Conservation (phyloP, 345 rosid species). For the Boechera retrofracta region DNA sequence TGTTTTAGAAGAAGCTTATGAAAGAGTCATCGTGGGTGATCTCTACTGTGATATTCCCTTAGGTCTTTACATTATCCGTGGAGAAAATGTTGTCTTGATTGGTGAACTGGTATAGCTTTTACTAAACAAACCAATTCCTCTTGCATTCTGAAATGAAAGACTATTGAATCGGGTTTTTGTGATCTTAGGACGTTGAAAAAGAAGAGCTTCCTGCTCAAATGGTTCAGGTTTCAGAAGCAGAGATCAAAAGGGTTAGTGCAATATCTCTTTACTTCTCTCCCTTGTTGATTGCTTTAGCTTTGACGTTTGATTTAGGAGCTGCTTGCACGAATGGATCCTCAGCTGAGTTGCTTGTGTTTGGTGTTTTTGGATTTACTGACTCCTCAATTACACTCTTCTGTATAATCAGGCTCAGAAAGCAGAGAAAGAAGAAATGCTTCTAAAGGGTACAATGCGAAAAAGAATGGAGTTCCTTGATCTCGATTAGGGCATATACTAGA, state of each 20-base stretch:
- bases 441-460: constrained; percentile 68
- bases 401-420: constrained; percentile 65
- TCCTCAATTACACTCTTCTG: constrained; percentile 13
- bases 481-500: constrained; percentile 45
- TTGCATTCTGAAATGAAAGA: constrained; percentile 31
- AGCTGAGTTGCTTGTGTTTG: background rate
- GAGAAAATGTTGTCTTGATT: constrained; percentile 89
- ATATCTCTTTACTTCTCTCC: background rate
- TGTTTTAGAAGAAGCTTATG: constrained; percentile 93
- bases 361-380: constrained; percentile 14
- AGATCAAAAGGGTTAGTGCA: constrained; percentile 58
- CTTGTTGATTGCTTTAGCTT: constrained; percentile 17
- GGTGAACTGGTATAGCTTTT: constrained; percentile 82
- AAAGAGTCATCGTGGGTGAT: constrained; percentile 86
- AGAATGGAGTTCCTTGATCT: constrained; percentile 75
- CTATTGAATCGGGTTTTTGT: background rate
- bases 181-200: constrained; percentile 60
- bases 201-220: constrained; percentile 76
- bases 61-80: constrained; percentile 89
- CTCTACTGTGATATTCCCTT: constrained; percentile 88
- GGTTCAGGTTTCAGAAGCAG: constrained; percentile 59
- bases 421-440: constrained; percentile 61
- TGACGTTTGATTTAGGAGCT: constrained; percentile 8
- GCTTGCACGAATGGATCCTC: background rate
- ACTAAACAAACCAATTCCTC: constrained; percentile 4